These are phyloP conservation scores for Caryopteris hybrid DNA, from an alignment of 305 asterid species.

Conservation along the genomic window DNA sequence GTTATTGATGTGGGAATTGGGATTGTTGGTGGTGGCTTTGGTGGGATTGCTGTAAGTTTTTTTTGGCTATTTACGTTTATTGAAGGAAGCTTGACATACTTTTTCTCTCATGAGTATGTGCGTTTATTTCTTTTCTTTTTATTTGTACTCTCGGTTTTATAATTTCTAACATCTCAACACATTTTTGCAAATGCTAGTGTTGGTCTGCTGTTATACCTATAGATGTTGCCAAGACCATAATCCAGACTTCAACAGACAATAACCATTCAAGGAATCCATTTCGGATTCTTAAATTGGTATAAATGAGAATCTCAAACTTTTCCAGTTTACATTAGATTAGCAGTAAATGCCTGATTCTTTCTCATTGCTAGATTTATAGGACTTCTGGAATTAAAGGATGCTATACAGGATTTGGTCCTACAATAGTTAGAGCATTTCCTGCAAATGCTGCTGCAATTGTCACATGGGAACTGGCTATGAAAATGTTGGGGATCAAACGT, in stretches of 20 bases:
- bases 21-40: constrained; percentile 80
- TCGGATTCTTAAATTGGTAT: constrained; percentile 53
- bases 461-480: constrained; percentile 80
- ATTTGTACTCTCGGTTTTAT: constrained; percentile 1
- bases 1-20: constrained; percentile 76
- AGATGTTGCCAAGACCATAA: constrained; percentile 87
- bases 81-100: constrained; percentile 5
- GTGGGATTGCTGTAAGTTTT: constrained; percentile 72
- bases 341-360: constrained; percentile 20
- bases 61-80: constrained; percentile 10
- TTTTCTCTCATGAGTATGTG: constrained; percentile 10
- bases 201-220: constrained; percentile 80
- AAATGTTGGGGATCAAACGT: constrained; percentile 64
- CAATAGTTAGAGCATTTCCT: constrained; percentile 84
- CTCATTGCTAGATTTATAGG: constrained; percentile 60
- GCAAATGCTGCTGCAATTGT: constrained; percentile 96
- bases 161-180: constrained; percentile 6
- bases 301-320: constrained; percentile 9
- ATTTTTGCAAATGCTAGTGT: constrained; percentile 44
- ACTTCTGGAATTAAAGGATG: constrained; percentile 77
- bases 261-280: constrained; percentile 64
- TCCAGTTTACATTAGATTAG: background rate
- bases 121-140: background rate
- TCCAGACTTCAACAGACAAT: constrained; percentile 66
- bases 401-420: constrained; percentile 88